Conservation (phyloP, 768 basidiomycete species). For the Lentinus tigrinus region DNA sequence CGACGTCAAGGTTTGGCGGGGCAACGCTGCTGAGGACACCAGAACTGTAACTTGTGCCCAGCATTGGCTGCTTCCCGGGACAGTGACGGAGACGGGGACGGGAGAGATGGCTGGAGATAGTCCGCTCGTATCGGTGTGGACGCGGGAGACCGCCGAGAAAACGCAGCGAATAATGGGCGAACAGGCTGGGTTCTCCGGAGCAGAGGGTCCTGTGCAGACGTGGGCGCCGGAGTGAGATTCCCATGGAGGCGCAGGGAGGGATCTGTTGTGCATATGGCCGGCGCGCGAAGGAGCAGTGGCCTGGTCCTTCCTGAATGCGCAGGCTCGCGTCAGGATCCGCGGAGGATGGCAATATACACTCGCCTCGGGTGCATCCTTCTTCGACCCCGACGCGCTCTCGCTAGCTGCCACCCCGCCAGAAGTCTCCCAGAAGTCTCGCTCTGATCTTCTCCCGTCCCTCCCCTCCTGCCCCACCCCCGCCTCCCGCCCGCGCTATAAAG, state of each 20-base stretch:
- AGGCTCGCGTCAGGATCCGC: constrained; percentile 12
- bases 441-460: constrained; percentile 7
- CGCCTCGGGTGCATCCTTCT: neutral
- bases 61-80: no score
- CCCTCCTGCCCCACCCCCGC: neutral
- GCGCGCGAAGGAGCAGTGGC: neutral
- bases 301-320: constrained; percentile 2
- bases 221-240: neutral
- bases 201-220: no score
- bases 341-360: neutral
- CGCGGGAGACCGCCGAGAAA: neutral
- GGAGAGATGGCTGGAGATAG: no score
- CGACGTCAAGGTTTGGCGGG: no score
- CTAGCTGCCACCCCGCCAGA: neutral
- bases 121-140: constrained; percentile 13
- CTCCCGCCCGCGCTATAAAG: neutral
- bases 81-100: no score
- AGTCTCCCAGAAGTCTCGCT: no score
- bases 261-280: neutral
- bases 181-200: no score
- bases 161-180: neutral
- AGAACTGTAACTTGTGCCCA: no score
- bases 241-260: constrained; percentile 1
- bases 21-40: no score
- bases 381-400: neutral